Evolutionary conservation across 805 yeast genomes (phyloP).

Genomic region (Metschnikowia chrysomelidarum): DNA sequence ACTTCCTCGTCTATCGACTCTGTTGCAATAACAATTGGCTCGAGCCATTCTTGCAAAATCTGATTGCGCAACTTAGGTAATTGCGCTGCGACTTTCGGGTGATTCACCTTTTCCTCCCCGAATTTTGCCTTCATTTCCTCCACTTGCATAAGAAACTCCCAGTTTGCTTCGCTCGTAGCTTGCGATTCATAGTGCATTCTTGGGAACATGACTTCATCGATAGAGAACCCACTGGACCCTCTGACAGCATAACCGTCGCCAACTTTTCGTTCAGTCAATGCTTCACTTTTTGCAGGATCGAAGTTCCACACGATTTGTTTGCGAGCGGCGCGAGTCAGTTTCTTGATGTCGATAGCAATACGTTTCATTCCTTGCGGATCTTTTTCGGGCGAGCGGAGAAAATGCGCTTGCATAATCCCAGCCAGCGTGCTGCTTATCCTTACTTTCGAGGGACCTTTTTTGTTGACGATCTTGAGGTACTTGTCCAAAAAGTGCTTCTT

Average conservation of each 20-base stretch:
- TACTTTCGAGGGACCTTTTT: conserved; percentile 38
- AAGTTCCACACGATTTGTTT: conserved; percentile 27
- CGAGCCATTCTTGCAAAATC: conserved; percentile 13
- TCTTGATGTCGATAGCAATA: conserved; percentile 33
- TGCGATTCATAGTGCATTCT: conserved; percentile 24
- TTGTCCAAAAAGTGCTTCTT: conserved; percentile 22
- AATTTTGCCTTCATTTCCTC: conserved; percentile 9
- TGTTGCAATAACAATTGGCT: conserved; percentile 13
- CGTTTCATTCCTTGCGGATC: conserved; percentile 20
- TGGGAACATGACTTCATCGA: conserved; percentile 30
- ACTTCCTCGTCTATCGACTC: conserved; percentile 15
- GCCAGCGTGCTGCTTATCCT: conserved; percentile 30
- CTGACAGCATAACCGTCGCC: conserved; percentile 34
- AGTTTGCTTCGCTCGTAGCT: conserved; percentile 31
- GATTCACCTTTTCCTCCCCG: conserved; percentile 4
- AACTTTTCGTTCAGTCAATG: conserved; percentile 6
- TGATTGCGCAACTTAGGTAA: conserved; percentile 10
- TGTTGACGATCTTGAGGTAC: conserved; percentile 23
- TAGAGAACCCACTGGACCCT: conserved; percentile 28
- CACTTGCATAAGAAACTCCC: conserved; percentile 30
- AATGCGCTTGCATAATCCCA: conserved; percentile 31
- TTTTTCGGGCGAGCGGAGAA: conserved; percentile 25
- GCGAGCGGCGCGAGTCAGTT: conserved; percentile 25
- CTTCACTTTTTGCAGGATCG: neutral
- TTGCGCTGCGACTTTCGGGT: conserved; percentile 10